Evolutionary conservation across 2,329 filamentous ascomycete genomes (phyloP).

Genomic region (Colletotrichum sp.): DNA sequence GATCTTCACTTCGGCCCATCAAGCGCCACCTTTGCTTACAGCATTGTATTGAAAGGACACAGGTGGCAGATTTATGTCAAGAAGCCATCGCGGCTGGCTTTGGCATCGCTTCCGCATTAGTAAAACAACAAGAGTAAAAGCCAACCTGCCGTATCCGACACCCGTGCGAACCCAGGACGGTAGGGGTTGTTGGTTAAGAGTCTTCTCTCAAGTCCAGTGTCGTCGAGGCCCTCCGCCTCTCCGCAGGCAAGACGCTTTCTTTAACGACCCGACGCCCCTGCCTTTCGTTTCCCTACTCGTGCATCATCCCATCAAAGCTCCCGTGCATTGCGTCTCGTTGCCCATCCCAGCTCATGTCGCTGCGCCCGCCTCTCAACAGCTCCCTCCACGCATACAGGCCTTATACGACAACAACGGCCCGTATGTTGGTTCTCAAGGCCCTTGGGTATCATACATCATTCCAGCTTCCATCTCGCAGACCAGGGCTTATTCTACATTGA

Average conservation of each 20-base stretch:
- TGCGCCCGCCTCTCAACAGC: neutral
- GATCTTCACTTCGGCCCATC: neutral
- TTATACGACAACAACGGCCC: neutral
- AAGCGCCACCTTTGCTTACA: neutral
- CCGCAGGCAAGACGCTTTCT: neutral
- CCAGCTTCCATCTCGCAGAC: neutral
- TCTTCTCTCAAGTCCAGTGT: slow-evolving; percentile 13
- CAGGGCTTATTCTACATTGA: neutral
- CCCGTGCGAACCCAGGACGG: neutral
- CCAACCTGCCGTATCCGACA: slow-evolving; percentile 4
- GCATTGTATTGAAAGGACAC: neutral
- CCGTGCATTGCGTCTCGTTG: neutral
- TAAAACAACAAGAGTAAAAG: slow-evolving; percentile 7
- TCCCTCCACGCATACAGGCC: neutral
- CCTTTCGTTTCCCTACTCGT: neutral
- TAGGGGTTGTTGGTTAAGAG: slow-evolving; percentile 3
- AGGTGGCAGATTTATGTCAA: neutral
- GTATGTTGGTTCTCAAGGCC: neutral
- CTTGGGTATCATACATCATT: slow-evolving; percentile 13
- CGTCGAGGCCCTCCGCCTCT: neutral
- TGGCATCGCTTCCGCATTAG: slow-evolving; percentile 6
- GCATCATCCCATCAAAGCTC: slow-evolving; percentile 13
- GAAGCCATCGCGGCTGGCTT: neutral
- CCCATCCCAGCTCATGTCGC: neutral
- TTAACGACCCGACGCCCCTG: neutral